Evolutionary conservation across 2,329 filamentous ascomycete genomes (phyloP), one percentile per base, ranked within the genome.

Genomic region (Botrytis pseudocinerea): DNA sequence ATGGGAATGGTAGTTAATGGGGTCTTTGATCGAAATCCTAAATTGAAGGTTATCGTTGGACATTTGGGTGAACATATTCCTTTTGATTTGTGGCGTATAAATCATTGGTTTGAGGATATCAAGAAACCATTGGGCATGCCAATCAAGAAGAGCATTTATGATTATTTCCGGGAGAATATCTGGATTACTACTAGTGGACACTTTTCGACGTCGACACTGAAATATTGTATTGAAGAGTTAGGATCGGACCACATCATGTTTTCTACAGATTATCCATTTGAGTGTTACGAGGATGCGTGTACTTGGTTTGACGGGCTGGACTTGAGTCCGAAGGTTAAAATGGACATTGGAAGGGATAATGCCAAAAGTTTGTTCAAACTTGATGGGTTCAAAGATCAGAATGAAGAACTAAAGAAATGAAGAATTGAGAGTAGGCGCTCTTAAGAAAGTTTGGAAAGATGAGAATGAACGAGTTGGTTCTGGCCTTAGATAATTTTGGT

Each of bases 151-250:
- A 84, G 82, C 2, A 84, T 85, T 73, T 79, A 82, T 76, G 83
- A 88, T 28, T 89, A 89, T 79, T 89, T 89, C 79, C 82, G 82
- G 35, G 76, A 84, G 57, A 89, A 89, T 78, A 81, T 89, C 73
- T 89, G 85, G 85, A 84, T 89, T 75, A 89, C 87, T 5, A 89
- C 87, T 0, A 85, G 82, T 72, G 87, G 87, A 0, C 85, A 89
- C 77, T 89, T 89, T 76, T 88, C 85, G 0, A 88, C 86, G 0
- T 80, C 84, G 1, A 86, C 86, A 0, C 79, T 89, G 62, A 82
- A 87, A 74, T 88, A 83, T 70, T 85, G 84, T 63, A 81, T 86
- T 32, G 81, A 82, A 32, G 83, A 87, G 75, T 80, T 89, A 42
- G 83, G 86, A 12, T 80, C 85, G 8, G 85, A 87, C 70, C 79